phyloP scores from a whole-genome alignment of 208 protist genomes.

The Balamuthia mandrillaris region DNA sequence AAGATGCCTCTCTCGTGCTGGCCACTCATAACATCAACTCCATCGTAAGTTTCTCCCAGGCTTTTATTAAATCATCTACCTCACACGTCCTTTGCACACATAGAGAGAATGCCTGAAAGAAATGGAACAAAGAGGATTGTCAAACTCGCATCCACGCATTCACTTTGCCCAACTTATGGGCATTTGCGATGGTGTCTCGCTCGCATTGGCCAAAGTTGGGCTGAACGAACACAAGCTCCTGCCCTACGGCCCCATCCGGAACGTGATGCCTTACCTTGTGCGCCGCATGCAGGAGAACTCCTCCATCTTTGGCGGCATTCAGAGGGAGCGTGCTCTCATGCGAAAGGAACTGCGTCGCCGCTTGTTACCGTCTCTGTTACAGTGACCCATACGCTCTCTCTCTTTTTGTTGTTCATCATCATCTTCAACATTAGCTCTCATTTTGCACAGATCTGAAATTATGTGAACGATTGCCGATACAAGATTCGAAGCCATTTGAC shows the following conservation, averaged over 20 bases:
- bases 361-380: too few relatives aligned
- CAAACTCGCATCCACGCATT: neutral
- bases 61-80: neutral
- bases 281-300: constrained; percentile 18
- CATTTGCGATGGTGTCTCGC: constrained; percentile 9
- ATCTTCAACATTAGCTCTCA: too few relatives aligned
- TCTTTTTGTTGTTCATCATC: too few relatives aligned
- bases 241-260: constrained; percentile 6
- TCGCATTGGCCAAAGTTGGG: neutral
- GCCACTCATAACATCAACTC: neutral
- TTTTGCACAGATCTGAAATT: too few relatives aligned
- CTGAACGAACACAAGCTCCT: constrained; percentile 22
- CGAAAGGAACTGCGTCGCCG: neutral
- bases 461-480: too few relatives aligned
- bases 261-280: constrained; percentile 30
- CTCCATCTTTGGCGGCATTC: neutral
- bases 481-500: too few relatives aligned
- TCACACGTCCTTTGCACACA: neutral
- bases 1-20: neutral
- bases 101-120: neutral
- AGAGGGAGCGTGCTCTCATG: neutral
- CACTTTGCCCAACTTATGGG: constrained; percentile 25
- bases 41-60: neutral
- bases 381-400: too few relatives aligned
- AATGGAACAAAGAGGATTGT: neutral